These are phyloP conservation scores for Lipomyces spencermartinsiae DNA, from an alignment of 805 yeast genomes.

Conservation along the genomic window DNA sequence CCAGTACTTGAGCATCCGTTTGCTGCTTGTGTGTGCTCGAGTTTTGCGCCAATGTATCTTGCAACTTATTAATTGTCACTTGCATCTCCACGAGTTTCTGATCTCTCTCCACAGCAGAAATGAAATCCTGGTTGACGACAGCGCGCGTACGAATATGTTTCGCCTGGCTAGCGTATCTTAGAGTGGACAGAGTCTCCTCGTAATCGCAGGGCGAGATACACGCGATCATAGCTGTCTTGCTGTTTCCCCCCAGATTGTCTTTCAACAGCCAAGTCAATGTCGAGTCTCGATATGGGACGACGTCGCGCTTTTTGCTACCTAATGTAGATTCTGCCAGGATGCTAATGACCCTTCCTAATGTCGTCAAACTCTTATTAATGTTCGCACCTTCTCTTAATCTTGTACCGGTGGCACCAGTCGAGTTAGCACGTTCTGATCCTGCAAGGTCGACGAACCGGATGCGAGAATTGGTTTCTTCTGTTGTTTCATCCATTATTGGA, in stretches of 20 bases:
- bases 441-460: constrained; percentile 80
- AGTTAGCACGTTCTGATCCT: constrained; percentile 74
- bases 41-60: constrained; percentile 36
- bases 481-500: constrained; percentile 28
- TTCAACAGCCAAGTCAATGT: constrained; percentile 74
- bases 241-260: constrained; percentile 84
- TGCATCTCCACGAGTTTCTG: constrained; percentile 51
- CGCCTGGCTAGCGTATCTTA: constrained; percentile 79
- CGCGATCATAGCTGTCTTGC: constrained; percentile 89
- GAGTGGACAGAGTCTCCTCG: constrained; percentile 76
- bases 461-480: constrained; percentile 38
- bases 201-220: constrained; percentile 74
- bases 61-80: constrained; percentile 47
- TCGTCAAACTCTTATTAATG: constrained; percentile 79
- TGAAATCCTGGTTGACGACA: constrained; percentile 54
- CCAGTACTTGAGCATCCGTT: constrained; percentile 40
- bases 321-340: constrained; percentile 62
- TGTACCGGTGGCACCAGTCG: constrained; percentile 63
- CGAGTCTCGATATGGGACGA: constrained; percentile 69
- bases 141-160: constrained; percentile 74
- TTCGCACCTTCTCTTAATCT: constrained; percentile 74
- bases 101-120: constrained; percentile 50
- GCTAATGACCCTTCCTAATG: constrained; percentile 69
- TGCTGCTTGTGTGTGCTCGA: constrained; percentile 39
- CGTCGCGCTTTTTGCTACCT: constrained; percentile 45